Conservation (phyloP, 371 early-diverging fungal species). For the Mortierella sp. region DNA sequence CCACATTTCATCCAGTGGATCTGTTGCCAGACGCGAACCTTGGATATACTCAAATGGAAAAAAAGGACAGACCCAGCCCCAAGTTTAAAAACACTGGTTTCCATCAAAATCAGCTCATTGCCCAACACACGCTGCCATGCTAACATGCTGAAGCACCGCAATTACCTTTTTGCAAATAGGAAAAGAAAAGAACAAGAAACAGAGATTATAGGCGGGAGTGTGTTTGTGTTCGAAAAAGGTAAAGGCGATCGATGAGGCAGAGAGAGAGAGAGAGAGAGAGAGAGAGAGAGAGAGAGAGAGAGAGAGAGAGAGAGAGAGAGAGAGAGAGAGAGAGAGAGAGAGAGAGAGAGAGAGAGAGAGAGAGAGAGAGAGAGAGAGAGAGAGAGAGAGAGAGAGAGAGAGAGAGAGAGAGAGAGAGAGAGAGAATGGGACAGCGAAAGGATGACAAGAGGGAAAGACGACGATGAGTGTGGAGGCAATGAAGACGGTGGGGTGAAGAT, state of each 20-base stretch:
- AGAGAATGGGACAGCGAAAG: conserved; percentile 6
- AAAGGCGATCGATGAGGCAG: too few relatives aligned
- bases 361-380: not conserved
- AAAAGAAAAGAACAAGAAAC: not conserved
- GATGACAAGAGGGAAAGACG: not conserved
- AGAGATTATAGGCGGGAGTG: not conserved
- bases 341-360: not conserved
- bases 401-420: too few relatives aligned
- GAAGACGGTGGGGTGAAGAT: too few relatives aligned
- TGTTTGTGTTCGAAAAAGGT: not conserved
- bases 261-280: too few relatives aligned
- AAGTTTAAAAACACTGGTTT: conserved; percentile 23
- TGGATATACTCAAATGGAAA: conserved; percentile 33
- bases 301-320: not conserved
- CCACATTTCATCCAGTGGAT: conserved; percentile 32
- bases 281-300: not conserved
- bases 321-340: not conserved
- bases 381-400: conserved; percentile 8
- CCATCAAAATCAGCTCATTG: conserved; percentile 1
- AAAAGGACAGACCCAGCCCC: conserved; percentile 23
- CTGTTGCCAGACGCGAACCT: conserved; percentile 35
- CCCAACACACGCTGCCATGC: conserved; percentile 2
- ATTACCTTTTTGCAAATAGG: not conserved
- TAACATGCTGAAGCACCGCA: conserved; percentile 1
- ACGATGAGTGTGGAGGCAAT: too few relatives aligned